phyloP scores from a whole-genome alignment of 345 rosid genomes.

The Clarkia xantiana region DNA sequence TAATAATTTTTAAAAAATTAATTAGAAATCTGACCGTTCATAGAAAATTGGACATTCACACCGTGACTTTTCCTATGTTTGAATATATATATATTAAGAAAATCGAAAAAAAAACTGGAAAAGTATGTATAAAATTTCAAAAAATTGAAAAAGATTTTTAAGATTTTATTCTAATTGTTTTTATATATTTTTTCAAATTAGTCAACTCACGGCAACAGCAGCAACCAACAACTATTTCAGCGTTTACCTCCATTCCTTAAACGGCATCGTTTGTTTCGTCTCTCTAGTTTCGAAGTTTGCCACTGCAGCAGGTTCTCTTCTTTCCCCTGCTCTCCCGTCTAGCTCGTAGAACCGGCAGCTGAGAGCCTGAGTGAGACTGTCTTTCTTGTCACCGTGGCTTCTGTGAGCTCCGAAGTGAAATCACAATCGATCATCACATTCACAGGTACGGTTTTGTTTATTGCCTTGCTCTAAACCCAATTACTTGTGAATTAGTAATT shows the following conservation, averaged over 20 bases:
- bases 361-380: neutral
- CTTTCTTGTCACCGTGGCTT: too few species aligned
- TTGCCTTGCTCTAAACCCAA: neutral
- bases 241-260: neutral
- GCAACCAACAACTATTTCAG: too few species aligned
- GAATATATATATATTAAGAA: too few species aligned
- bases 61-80: too few species aligned
- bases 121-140: neutral
- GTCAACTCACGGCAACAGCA: too few species aligned
- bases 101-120: too few species aligned
- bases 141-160: neutral
- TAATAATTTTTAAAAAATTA: too few species aligned
- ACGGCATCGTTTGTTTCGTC: conserved; percentile 2
- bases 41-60: too few species aligned
- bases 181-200: too few species aligned
- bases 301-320: neutral
- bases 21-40: too few species aligned
- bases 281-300: neutral
- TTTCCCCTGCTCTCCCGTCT: neutral
- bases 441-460: conserved; percentile 5
- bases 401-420: neutral
- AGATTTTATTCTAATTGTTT: neutral
- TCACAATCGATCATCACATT: conserved; percentile 5
- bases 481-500: neutral
- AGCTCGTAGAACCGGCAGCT: neutral